phyloP scores from a whole-genome alignment of 208 protist species.

The Tetramitus jugosus region DNA sequence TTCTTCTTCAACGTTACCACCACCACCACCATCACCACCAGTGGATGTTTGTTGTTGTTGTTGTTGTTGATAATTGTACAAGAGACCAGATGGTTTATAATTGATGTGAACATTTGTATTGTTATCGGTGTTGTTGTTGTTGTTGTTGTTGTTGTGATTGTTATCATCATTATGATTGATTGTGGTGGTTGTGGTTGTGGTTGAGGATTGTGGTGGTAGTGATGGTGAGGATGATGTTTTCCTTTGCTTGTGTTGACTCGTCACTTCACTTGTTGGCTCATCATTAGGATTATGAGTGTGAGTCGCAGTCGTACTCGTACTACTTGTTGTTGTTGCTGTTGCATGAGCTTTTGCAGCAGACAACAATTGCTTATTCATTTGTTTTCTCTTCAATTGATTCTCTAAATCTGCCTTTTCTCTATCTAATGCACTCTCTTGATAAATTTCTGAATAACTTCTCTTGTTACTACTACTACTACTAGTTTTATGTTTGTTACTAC shows the following conservation, averaged over 20 bases:
- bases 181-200: no score
- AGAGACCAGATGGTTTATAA: background rate
- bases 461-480: no score
- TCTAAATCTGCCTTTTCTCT: constrained; percentile 15
- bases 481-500: no score
- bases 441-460: constrained; percentile 1
- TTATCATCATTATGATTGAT: background rate
- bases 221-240: no score
- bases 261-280: background rate
- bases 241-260: background rate
- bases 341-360: no score
- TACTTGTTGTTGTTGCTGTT: no score
- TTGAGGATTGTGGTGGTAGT: no score
- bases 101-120: background rate
- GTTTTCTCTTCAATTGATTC: background rate
- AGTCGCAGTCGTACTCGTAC: no score
- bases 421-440: background rate
- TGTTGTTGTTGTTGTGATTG: background rate
- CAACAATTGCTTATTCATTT: background rate
- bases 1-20: no score
- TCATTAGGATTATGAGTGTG: no score
- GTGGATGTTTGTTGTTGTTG: no score
- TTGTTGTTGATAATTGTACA: background rate
- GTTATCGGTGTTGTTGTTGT: background rate
- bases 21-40: background rate